Conservation (phyloP, 2,329 filamentous ascomycete species). For the Aspergillus sp. region DNA sequence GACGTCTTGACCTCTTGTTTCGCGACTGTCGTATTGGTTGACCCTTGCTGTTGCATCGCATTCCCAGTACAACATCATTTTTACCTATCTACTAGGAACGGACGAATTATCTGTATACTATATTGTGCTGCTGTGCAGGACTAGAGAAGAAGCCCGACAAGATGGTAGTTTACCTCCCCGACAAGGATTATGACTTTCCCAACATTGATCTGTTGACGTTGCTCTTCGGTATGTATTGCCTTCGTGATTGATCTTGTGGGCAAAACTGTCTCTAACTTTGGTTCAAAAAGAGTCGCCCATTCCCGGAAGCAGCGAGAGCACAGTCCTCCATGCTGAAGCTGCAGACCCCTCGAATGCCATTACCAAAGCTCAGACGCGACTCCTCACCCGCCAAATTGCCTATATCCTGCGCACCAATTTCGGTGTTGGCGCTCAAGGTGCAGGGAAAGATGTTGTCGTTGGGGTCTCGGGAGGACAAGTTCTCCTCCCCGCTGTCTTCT, state of each 20-base stretch:
- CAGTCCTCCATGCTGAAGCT: conserved; percentile 20
- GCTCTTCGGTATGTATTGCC: conserved; percentile 15
- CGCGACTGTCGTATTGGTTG: not conserved
- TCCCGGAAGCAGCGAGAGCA: conserved; percentile 15
- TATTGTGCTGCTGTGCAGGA: not conserved
- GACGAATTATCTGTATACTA: not conserved
- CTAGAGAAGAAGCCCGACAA: not conserved
- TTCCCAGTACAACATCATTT: not conserved
- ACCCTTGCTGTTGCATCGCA: not conserved
- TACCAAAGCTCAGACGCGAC: conserved; percentile 22
- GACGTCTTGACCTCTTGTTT: not conserved
- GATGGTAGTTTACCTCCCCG: conserved; percentile 22
- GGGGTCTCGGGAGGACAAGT: conserved; percentile 20
- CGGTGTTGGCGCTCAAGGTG: conserved; percentile 16
- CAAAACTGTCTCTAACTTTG: not conserved
- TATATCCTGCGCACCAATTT: conserved; percentile 21
- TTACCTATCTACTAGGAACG: not conserved
- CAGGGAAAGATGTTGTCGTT: conserved; percentile 21
- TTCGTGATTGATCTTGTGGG: not conserved
- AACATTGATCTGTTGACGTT: conserved; percentile 19
- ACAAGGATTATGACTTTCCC: conserved; percentile 21
- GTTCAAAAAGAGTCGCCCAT: conserved; percentile 17
- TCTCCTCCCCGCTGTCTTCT: conserved; percentile 20
- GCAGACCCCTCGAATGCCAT: conserved; percentile 21
- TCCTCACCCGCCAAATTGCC: conserved; percentile 20